Base-by-base conservation (phyloP, 768 basidiomycete species). In the Leccinum obscurum region DNA sequence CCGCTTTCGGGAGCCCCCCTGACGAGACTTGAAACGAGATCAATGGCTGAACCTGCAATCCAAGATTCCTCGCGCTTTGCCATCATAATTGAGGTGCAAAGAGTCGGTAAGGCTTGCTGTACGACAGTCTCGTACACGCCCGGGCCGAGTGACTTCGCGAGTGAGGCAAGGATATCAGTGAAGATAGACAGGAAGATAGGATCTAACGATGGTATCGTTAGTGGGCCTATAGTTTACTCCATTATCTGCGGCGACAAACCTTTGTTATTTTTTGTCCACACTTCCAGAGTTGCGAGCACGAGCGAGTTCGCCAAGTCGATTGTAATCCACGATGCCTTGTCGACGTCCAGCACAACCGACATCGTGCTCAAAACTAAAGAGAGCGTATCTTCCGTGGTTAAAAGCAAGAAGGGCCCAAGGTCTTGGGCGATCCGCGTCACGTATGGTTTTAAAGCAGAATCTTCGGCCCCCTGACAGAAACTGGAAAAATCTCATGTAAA, bases 181-280 rank as follows among this genome's bases (percentile, higher is more conserved):
- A 95, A 80, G 53, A 95, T 87, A 2, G 93, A 92, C 22, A 92
- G 80, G 69, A 95, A 87, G 57, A 98, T 86, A 0, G 95, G 95
- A 76, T 99, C 97, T 89, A 64, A 22, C 78, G 60, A 39, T 51
- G 30, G 51, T 63, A 39, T 53, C 24, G 30, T 62, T 48, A 62
- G 20, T 37, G 10, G 17, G 54, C 41, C 46, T 53, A 24, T 20
- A 52, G 4, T 34, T 28, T 2, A 28, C n/a, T 20, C 37, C 11
- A 8, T 26, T 32, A 28, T n/a, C 39, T 37, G 30, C 30, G 51
- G 32, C 6, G 56, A 30, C 57, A 39, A 48, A 92, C 95, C 95
- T 79, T 88, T 92, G 68, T 85, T 90, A 63, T 93, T 94, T 70
- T 88, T 89, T 49, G 83, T 80, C 94, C 94, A 98, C 22, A 92